Percentiles rank a stretch among this genome's conserved stretches.
Evolutionary conservation across 306 rosid genomes (phyloP).

Genomic region (Quercus rubra): DNA sequence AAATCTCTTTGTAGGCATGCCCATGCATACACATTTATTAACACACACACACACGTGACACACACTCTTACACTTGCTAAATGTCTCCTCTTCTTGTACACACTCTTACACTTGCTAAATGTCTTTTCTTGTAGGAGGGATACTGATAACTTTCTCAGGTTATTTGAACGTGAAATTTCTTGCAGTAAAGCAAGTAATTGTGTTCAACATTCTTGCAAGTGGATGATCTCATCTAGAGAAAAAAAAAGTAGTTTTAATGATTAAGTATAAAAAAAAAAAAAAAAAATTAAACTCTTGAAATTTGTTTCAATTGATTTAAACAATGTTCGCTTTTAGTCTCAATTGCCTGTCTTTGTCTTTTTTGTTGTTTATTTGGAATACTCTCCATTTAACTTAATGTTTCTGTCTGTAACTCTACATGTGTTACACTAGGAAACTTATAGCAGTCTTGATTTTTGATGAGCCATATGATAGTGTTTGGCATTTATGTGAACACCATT

Average conservation of each 20-base stretch:
- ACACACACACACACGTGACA: no score
- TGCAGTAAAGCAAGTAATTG: not conserved
- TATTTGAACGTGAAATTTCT: not conserved
- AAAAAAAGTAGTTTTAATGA: not conserved
- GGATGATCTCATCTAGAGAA: not conserved
- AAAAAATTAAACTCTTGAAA: not conserved
- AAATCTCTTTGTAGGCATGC: no score
- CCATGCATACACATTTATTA: no score
- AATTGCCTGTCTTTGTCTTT: not conserved
- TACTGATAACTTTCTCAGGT: not conserved
- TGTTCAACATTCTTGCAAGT: not conserved
- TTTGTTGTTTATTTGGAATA: not conserved
- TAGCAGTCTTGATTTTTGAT: not conserved
- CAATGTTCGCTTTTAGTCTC: not conserved
- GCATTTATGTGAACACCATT: not conserved
- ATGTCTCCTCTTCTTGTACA: no score
- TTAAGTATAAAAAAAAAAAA: not conserved
- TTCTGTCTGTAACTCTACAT: not conserved
- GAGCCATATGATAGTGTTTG: not conserved
- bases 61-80: no score
- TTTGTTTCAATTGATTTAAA: not conserved
- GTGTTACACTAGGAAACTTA: not conserved
- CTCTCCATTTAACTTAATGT: not conserved
- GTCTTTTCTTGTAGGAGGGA: not conserved
- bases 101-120: no score